Percentiles rank a stretch among this genome's conserved stretches.
phyloP scores from a whole-genome alignment of 805 yeast species.

The Blastobotrys robertii region DNA sequence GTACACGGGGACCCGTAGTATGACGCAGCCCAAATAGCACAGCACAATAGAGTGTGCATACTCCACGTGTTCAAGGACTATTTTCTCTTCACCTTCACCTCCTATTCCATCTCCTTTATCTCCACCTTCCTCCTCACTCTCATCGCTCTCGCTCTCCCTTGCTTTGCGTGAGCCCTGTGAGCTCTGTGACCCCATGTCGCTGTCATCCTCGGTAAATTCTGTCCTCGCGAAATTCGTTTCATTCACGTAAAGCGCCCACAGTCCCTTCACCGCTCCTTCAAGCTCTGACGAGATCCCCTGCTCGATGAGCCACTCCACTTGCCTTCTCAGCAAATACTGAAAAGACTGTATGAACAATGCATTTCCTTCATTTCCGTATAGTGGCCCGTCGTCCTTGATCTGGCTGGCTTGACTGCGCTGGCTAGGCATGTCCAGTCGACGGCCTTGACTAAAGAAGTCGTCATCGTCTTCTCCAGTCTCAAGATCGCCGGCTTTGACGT shows the following conservation, averaged over 20 bases:
- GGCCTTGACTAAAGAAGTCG: constrained; percentile 33
- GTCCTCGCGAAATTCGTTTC: constrained; percentile 15
- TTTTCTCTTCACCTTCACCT: constrained; percentile 38
- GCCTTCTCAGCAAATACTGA: constrained; percentile 43
- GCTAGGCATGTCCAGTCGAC: constrained; percentile 6
- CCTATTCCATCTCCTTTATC: constrained; percentile 42
- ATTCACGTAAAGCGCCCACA: constrained; percentile 17
- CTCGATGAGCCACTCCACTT: constrained; percentile 34
- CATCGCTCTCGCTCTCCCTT: constrained; percentile 16
- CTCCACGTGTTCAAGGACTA: constrained; percentile 20
- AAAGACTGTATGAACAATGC: constrained; percentile 36
- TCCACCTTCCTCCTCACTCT: constrained; percentile 28
- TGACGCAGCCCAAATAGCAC: constrained; percentile 17
- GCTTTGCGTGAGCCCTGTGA: constrained; percentile 1
- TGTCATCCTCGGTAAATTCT: constrained; percentile 2
- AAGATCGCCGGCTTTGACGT: constrained; percentile 69
- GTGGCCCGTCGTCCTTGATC: constrained; percentile 14
- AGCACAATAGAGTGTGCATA: constrained; percentile 24
- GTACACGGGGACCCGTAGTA: constrained; percentile 19
- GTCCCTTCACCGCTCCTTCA: constrained; percentile 14
- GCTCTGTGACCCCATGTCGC: constrained; percentile 1
- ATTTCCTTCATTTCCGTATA: constrained; percentile 42
- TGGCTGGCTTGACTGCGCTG: constrained; percentile 8
- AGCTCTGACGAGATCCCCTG: constrained; percentile 19
- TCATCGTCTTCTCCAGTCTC: constrained; percentile 82